Evolutionary conservation across 306 rosid genomes (phyloP).

Genomic region (Argentina anserina): DNA sequence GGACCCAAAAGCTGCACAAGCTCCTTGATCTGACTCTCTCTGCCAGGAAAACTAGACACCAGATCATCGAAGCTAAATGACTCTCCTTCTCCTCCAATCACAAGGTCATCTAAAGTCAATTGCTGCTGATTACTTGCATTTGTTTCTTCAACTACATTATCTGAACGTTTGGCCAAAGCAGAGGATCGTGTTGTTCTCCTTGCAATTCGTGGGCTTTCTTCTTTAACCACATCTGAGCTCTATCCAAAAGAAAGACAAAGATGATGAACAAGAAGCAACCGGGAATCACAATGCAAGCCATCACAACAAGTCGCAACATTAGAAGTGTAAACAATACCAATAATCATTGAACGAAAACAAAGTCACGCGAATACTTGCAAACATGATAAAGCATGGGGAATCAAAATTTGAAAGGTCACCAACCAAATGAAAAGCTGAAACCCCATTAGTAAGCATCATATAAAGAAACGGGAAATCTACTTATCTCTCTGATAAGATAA

Average conservation of each 20-base stretch:
- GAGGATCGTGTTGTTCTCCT: conserved; percentile 70
- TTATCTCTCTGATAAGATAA: not conserved
- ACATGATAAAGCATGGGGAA: not conserved
- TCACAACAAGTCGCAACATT: not conserved
- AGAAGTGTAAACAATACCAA: not conserved
- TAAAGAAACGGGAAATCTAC: not conserved
- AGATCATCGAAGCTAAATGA: conserved; percentile 56
- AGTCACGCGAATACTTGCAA: not conserved
- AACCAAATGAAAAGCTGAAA: not conserved
- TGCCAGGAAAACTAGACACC: conserved; percentile 59
- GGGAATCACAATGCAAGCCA: not conserved
- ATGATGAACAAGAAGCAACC: not conserved
- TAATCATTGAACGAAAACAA: not conserved
- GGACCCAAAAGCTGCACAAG: conserved; percentile 65
- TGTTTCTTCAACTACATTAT: conserved; percentile 27
- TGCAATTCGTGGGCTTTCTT: conserved; percentile 38
- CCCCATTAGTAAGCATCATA: not conserved
- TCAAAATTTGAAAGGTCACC: too few relatives aligned
- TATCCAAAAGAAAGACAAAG: not conserved
- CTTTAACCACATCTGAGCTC: conserved; percentile 48
- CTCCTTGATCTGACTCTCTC: conserved; percentile 62
- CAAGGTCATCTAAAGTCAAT: conserved; percentile 52
- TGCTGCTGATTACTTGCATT: conserved; percentile 34
- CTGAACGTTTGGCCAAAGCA: conserved; percentile 35
- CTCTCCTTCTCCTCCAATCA: conserved; percentile 69